Base-by-base conservation (phyloP, 768 basidiomycete genomes). In the Boletus huronensis region DNA sequence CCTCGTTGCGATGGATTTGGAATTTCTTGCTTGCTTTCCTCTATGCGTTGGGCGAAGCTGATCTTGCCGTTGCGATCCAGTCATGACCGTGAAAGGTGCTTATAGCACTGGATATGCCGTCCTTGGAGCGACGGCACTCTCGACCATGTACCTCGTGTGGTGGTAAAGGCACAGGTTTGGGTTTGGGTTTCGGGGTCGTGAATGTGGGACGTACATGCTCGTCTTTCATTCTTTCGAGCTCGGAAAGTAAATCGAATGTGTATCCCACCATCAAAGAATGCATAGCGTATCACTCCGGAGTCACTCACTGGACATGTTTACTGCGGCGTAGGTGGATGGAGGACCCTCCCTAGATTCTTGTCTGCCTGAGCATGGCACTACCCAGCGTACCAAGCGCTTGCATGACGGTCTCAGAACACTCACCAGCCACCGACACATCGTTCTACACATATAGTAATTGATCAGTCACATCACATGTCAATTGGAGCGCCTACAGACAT, bases 31-130 rank as follows among this genome's bases (percentile, higher is more conserved):
- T 16, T 34, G 14, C 13, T 45, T 29, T 19, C 6, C 6, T 29
- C 21, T 13, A 6, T 38, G 31, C 47, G 39, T 17, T 42, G 14
- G 10, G 1, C 40, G 45, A 50, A 16, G 7, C 38, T 52, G 19
- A 28, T 9, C 1, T 21, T 17, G 2, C 4, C 1, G 3, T 46
- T 26, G 40, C 6, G 43, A 45, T 38, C 19, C 63, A 98, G 95
- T 93, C 73, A 70, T 92, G 67, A 82, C 77, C 40, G 75, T 97
- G 57, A 93, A 89, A 69, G 85, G 86, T 16, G 87, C 82, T 9
- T 97, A 96, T 70, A 70, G 70, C 23, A 80, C 89, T 13, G 94
- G 90, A 3, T 98, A 97, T 71, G 81, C 82, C 40, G 93, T 96
- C 31, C 67, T 97, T 8, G 93, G 82, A 34, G 85, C 85, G 17